Conservation (phyloP, 257 asterid genomes). For the Gentiana dahurica region DNA sequence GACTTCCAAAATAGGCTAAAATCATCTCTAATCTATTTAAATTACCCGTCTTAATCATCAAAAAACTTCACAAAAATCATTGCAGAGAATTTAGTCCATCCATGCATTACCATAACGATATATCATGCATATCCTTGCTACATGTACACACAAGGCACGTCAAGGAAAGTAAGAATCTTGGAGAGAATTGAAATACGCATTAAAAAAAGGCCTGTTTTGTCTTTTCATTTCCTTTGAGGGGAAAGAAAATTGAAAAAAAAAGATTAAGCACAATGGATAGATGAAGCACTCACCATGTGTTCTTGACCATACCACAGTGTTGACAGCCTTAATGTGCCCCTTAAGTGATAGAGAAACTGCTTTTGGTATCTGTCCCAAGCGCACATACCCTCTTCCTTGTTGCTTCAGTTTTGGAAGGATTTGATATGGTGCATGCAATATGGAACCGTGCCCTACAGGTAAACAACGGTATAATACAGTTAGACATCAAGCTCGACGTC, state of each 20-base stretch:
- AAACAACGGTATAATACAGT: not conserved
- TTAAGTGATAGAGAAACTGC: constrained; percentile 35
- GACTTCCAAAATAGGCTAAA: too few species aligned
- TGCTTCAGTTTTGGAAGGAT: constrained; percentile 40
- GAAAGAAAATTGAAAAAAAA: not conserved
- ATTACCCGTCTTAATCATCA: too few species aligned
- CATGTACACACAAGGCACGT: too few species aligned
- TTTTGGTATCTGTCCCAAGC: constrained; percentile 23
- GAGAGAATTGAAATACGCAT: not conserved
- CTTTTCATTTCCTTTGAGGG: too few species aligned
- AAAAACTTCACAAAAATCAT: too few species aligned
- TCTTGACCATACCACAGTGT: constrained; percentile 74
- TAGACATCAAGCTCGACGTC: too few species aligned
- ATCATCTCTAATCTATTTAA: too few species aligned
- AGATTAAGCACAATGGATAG: constrained; percentile 3
- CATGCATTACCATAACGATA: too few species aligned
- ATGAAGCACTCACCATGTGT: constrained; percentile 44
- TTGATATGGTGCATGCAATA: constrained; percentile 39
- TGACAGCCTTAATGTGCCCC: constrained; percentile 73
- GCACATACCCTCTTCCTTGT: constrained; percentile 20
- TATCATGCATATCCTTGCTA: too few species aligned
- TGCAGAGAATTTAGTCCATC: too few species aligned
- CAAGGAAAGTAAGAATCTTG: not conserved
- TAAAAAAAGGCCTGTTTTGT: not conserved
- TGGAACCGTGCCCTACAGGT: constrained; percentile 48